Conservation (phyloP, 306 rosid genomes). For the Vachellia collinsii region DNA sequence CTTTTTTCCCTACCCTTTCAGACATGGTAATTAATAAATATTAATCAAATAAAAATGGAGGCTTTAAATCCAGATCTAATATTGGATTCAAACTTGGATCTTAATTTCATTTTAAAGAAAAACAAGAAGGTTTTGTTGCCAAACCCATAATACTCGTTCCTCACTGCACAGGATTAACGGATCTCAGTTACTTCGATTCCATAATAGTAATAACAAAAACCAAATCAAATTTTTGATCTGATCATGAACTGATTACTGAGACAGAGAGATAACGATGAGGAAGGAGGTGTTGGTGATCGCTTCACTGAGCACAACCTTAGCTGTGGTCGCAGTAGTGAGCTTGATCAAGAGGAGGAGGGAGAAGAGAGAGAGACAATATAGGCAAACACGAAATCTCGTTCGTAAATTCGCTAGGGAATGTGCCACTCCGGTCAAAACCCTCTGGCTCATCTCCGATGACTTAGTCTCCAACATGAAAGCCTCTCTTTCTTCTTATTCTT, state of each 20-base stretch:
- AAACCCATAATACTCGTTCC: constrained; percentile 49
- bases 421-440: constrained; percentile 59
- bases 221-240: not conserved
- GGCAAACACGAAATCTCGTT: constrained; percentile 43
- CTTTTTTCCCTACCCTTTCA: not conserved
- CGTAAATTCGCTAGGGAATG: constrained; percentile 62
- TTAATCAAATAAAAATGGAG: not conserved
- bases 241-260: not conserved
- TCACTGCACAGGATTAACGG: constrained; percentile 35
- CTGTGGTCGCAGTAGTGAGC: constrained; percentile 37
- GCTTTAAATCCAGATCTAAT: not conserved
- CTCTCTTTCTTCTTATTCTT: constrained; percentile 43
- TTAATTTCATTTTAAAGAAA: not conserved
- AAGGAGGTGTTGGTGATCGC: constrained; percentile 49
- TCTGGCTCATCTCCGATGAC: constrained; percentile 58
- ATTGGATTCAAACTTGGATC: not conserved
- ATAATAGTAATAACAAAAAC: not conserved
- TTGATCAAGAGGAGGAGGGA: constrained; percentile 45
- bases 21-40: not conserved
- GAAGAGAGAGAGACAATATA: constrained; percentile 49
- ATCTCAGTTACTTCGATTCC: constrained; percentile 39
- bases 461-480: constrained; percentile 55
- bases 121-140: not conserved
- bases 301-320: constrained; percentile 40
- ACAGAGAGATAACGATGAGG: constrained; percentile 41